A percentile compares a stretch with the other conserved stretches of the same genome.
phyloP scores from a whole-genome alignment of 2,329 filamentous ascomycete genomes.

The Botrytis elliptica region DNA sequence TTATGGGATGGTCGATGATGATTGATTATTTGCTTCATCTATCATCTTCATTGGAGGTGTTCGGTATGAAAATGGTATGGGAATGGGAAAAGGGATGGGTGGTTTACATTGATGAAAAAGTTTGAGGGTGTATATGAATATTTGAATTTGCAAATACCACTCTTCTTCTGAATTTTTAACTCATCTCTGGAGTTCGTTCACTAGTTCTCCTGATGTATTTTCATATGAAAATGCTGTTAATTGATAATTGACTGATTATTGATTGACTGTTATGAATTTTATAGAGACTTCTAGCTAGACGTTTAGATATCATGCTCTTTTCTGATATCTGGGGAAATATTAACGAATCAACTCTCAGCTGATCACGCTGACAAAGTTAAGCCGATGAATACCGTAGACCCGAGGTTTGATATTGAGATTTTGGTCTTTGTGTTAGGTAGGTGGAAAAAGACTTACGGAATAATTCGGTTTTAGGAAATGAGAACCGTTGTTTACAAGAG shows the following conservation, averaged over 20 bases:
- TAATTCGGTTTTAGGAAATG: background rate
- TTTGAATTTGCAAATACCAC: background rate
- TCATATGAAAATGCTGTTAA: background rate
- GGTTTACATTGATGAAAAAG: conserved; percentile 8
- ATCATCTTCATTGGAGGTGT: background rate
- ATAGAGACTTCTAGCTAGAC: background rate
- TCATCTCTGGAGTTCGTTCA: background rate
- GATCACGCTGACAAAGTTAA: conserved; percentile 10
- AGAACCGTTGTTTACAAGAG: background rate
- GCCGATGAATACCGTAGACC: conserved; percentile 7
- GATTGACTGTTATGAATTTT: background rate
- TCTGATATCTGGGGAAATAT: background rate
- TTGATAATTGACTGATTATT: background rate
- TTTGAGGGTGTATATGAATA: background rate
- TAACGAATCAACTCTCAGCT: background rate
- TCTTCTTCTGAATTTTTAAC: background rate
- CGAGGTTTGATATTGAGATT: background rate
- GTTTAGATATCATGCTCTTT: background rate
- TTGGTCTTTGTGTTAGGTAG: background rate
- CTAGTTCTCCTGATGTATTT: background rate
- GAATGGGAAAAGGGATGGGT: background rate
- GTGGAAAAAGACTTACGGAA: background rate
- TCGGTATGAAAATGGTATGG: background rate
- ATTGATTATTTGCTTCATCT: background rate
- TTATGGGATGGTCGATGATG: background rate